Base-by-base conservation (phyloP, 768 basidiomycete genomes). In the Termitomyces sp. region DNA sequence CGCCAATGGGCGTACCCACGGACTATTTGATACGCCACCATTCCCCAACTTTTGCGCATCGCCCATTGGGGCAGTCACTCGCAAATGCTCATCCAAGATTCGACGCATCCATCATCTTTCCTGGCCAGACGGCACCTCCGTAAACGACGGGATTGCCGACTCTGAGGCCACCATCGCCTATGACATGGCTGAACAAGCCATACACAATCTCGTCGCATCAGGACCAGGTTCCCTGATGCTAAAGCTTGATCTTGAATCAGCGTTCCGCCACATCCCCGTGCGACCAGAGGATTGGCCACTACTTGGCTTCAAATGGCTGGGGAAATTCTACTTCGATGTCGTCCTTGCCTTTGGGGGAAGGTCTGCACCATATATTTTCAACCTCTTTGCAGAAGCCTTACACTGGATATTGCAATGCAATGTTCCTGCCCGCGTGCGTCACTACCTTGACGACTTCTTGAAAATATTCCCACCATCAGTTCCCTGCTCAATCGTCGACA, bases 371-470 rank as follows among this genome's bases (percentile, higher is more conserved):
- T 46, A 46, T 6, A 26, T 46, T 7, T 46, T 46, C 45, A 46
- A 46, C 7, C 6, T 46, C 4, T 46, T 46, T 16, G 6, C 14
- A 0, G 6, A 46, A 8, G 24, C 45, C 1, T 14, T 46, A 14
- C 45, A 46, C 14, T 46, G 24, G 24, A 28, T 46, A 2, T 26
- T 46, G 2, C 24, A 46, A 14, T 1, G 13, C 10, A 69, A 76
- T 54, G 67, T 75, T 47, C 73, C 70, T 0, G 65, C 69, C 0
- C 12, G 9, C 13, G 54, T 75, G 1, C 63, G 64, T 7, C 73
- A 75, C 44, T 75, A 73, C 50, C 65, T 76, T 0, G 69, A 77
- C 44, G 68, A 75, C 44, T 76, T 75, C 54, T 66, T 75, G 1
- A 16, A 14, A 14, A 46, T 46, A 3, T 46, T n/a, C n/a, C n/a